Evolutionary conservation across 257 asterid species (phyloP).

Genomic region (Nicotiana obtusifolia): DNA sequence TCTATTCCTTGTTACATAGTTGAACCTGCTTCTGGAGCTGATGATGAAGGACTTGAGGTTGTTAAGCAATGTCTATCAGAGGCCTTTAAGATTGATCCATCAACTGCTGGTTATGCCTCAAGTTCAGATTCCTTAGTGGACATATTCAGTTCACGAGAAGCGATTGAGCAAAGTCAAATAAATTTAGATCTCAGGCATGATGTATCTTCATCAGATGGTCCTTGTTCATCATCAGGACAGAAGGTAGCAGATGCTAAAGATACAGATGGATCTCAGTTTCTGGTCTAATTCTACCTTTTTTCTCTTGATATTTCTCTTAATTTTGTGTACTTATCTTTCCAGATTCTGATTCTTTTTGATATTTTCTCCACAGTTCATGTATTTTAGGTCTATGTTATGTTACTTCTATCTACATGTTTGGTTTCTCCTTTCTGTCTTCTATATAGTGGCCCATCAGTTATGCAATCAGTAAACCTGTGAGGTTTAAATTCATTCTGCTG

Average conservation of each 20-base stretch:
- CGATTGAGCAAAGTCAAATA: constrained; percentile 4
- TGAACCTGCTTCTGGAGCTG: constrained; percentile 63
- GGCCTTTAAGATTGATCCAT: constrained; percentile 59
- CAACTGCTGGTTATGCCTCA: constrained; percentile 31
- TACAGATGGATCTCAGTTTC: constrained; percentile 21
- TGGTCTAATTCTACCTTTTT: constrained; percentile 13
- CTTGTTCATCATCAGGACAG: constrained; percentile 29
- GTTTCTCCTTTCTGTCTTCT: neutral
- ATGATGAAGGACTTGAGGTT: constrained; percentile 66
- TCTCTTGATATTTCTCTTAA: neutral
- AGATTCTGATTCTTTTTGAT: neutral
- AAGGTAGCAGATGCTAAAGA: constrained; percentile 19
- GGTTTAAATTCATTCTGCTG: neutral
- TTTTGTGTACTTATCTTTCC: neutral
- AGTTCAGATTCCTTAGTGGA: constrained; percentile 47
- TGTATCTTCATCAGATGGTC: constrained; percentile 29
- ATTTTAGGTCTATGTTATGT: neutral
- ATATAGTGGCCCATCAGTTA: neutral
- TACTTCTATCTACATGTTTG: neutral
- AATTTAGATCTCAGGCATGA: constrained; percentile 10
- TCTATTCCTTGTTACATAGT: constrained; percentile 25
- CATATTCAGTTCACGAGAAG: constrained; percentile 42
- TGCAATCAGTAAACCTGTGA: neutral
- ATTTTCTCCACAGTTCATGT: neutral
- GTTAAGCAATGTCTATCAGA: constrained; percentile 72